Evolutionary conservation across 371 early-diverging fungal species (phyloP), one percentile per base, ranked within the genome.

Genomic region (Apophysomyces sp.): DNA sequence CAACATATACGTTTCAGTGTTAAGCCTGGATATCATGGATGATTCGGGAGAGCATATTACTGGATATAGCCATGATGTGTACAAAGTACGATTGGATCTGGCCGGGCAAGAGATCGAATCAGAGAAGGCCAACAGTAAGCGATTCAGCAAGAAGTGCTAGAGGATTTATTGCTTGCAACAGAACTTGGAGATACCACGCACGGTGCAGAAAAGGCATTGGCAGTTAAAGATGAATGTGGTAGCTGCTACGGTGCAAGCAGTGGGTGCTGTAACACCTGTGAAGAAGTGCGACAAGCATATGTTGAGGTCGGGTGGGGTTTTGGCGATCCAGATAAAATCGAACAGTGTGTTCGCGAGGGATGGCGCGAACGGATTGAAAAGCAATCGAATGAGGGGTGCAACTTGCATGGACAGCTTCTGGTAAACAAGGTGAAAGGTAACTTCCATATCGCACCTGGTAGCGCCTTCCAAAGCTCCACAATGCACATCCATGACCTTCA

Each of bases 231-330:
- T 31, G 74, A 86, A 24, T 97, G 98, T 72, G 97, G 99, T 4
- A 81, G 83, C 60, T 97, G 98, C 74, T 98, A 93, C 66, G 95
- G 95, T 37, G 96, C 89, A 2, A 61, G 60, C 16, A 82, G 78
- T 58, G 91, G 91, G 26, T 98, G 99, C 81, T 98, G 99, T 76
- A 93, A 96, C 69, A 92, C 94, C 0, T 98, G 99, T 72, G 93
- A 93, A 32, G 95, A 93, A 13, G 95, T 98, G 16, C 85, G 89
- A 31, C 83, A 88, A 63, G 95, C 97, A 0, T 97, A 98, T 69
- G 78, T 72, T 1, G 82, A 80, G 21, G 74, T 73, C 37, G 93
- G 93, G 27, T 97, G 97, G 98, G 88, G 92, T 0, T 87, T 93
- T 55, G 77, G 72, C 6, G 68, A 87, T 52, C 82, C 88, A 0